Conservation (phyloP, 257 asterid genomes). For the Primulina tabacum region DNA sequence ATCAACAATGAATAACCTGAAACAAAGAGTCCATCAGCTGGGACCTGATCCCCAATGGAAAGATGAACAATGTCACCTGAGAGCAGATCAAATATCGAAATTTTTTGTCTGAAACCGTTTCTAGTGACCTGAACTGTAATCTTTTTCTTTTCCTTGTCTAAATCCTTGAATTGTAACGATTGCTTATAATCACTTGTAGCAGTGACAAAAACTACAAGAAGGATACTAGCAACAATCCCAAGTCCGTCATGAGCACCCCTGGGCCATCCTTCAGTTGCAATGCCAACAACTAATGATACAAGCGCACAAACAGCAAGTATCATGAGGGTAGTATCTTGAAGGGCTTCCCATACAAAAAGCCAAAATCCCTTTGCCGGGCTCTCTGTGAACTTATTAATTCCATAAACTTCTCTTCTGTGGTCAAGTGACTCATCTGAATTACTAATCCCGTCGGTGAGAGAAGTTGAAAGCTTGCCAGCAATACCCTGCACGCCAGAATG, state of each 20-base stretch:
- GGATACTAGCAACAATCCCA: constrained; percentile 85
- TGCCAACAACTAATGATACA: constrained; percentile 73
- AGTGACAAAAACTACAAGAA: constrained; percentile 83
- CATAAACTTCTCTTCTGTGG: constrained; percentile 52
- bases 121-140: constrained; percentile 79
- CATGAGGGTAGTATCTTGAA: constrained; percentile 95
- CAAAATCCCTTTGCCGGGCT: constrained; percentile 79
- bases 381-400: constrained; percentile 75
- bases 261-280: constrained; percentile 93
- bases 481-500: constrained; percentile 76
- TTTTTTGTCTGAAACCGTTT: constrained; percentile 72
- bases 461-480: constrained; percentile 57
- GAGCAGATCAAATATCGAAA: constrained; percentile 77
- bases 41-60: constrained; percentile 83
- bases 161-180: constrained; percentile 82
- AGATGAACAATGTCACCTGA: constrained; percentile 91
- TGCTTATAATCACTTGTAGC: constrained; percentile 83
- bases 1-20: constrained; percentile 70
- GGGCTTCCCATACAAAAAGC: constrained; percentile 89
- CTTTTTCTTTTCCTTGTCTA: constrained; percentile 87
- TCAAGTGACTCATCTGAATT: constrained; percentile 49
- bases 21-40: constrained; percentile 84
- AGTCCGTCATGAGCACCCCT: constrained; percentile 91
- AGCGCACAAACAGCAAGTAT: constrained; percentile 79
- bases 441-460: constrained; percentile 48